Evolutionary conservation across 2,329 filamentous ascomycete species (phyloP).

Genomic region (Paraconiothyrium brasiliense): DNA sequence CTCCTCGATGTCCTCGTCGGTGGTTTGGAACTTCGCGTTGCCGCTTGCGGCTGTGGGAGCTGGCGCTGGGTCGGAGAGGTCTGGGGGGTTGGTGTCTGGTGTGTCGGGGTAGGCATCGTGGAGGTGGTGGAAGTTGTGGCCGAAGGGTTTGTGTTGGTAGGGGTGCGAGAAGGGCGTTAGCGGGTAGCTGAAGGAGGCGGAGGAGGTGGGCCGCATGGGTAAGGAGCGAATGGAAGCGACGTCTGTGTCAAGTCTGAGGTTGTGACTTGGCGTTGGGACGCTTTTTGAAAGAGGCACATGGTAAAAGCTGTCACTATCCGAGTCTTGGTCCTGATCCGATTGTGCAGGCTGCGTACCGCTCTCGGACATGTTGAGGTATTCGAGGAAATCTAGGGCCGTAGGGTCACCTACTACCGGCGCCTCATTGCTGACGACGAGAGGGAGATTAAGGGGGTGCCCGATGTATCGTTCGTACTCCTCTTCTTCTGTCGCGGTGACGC

Average conservation of each 20-base stretch:
- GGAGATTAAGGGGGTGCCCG: slow-evolving; percentile 84
- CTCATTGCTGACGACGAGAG: slow-evolving; percentile 78
- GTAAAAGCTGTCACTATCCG: slow-evolving; percentile 24
- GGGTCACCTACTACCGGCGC: slow-evolving; percentile 62
- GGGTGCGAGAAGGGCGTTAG: slow-evolving; percentile 47
- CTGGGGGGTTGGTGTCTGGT: not conserved
- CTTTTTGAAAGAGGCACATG: slow-evolving; percentile 1
- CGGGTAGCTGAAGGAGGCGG: slow-evolving; percentile 21
- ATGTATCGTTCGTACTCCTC: slow-evolving; percentile 91
- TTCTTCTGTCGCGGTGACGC: slow-evolving; percentile 77
- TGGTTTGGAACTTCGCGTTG: slow-evolving; percentile 55
- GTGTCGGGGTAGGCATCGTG: not conserved
- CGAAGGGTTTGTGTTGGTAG: slow-evolving; percentile 6
- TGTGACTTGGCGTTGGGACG: slow-evolving; percentile 14
- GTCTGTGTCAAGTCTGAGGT: slow-evolving; percentile 35
- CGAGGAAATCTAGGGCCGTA: slow-evolving; percentile 73
- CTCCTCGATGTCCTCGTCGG: slow-evolving; percentile 73
- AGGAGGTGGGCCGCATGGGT: slow-evolving; percentile 33
- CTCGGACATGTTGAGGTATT: slow-evolving; percentile 73
- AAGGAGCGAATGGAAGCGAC: slow-evolving; percentile 37
- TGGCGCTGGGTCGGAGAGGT: not conserved
- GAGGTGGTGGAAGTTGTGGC: slow-evolving; percentile 20
- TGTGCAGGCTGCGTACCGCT: slow-evolving; percentile 26
- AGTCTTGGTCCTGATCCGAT: slow-evolving; percentile 30
- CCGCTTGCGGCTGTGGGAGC: not conserved